These are phyloP conservation scores for Zalerion maritima DNA, from an alignment of 495 filamentous ascomycete species.

Conservation along the genomic window DNA sequence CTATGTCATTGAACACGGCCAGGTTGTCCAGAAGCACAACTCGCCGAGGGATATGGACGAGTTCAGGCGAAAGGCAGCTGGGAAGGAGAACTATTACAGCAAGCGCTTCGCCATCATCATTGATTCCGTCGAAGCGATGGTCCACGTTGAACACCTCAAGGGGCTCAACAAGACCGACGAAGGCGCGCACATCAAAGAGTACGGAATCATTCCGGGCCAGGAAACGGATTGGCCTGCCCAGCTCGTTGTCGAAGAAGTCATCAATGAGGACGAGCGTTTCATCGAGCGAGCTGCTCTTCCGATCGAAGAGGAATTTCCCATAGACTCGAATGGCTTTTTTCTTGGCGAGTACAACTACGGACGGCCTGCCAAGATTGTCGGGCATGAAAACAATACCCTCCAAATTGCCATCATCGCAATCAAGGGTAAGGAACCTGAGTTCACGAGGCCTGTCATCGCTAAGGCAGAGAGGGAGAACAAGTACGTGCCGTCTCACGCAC, in stretches of 20 bases:
- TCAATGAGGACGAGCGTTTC: conserved; percentile 86
- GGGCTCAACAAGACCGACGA: conserved; percentile 83
- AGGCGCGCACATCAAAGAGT: conserved; percentile 86
- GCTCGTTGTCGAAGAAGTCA: conserved; percentile 73
- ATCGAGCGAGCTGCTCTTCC: conserved; percentile 74
- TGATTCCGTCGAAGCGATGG: conserved; percentile 71
- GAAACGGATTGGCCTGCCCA: conserved; percentile 89
- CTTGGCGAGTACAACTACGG: conserved; percentile 93
- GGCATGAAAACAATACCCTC: conserved; percentile 56
- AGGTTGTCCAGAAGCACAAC: conserved; percentile 50
- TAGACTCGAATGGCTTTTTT: conserved; percentile 74
- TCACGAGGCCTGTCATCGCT: conserved; percentile 56
- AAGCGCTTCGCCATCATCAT: conserved; percentile 81
- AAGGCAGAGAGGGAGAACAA: conserved; percentile 49
- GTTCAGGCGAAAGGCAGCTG: conserved; percentile 68
- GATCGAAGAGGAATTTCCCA: conserved; percentile 84
- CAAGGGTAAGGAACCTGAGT: conserved; percentile 61
- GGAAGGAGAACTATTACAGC: conserved; percentile 75
- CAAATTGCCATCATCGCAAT: conserved; percentile 59
- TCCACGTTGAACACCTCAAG: conserved; percentile 85
- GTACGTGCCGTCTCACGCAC: conserved; percentile 74
- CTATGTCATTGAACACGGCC: conserved; percentile 49
- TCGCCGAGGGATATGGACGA: conserved; percentile 63
- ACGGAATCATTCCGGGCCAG: conserved; percentile 72
- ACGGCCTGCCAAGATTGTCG: conserved; percentile 68